These are phyloP conservation scores for Mycena alexandri DNA, from an alignment of 768 basidiomycete species.

Conservation along the genomic window DNA sequence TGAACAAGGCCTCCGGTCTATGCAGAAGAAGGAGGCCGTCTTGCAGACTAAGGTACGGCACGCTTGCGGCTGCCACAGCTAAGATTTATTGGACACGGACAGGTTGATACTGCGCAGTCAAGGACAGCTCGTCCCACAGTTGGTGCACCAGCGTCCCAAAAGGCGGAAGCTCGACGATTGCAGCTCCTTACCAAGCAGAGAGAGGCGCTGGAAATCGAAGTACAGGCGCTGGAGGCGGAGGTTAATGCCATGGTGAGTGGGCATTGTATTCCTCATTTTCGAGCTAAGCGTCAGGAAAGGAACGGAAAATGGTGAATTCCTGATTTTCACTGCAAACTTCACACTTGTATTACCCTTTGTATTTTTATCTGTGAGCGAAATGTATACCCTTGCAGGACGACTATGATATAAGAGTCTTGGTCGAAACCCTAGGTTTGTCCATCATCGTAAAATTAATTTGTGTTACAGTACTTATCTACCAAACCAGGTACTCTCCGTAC, in stretches of 20 bases:
- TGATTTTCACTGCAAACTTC: background rate
- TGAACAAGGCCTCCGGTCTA: conserved; percentile 71
- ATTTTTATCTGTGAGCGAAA: background rate
- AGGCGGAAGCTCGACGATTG: conserved; percentile 74
- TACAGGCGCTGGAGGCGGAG: conserved; percentile 71
- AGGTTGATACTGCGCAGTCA: conserved; percentile 71
- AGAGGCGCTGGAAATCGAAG: conserved; percentile 75
- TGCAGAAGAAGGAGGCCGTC: conserved; percentile 72
- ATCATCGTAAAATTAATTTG: background rate
- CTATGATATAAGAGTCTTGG: too few relatives aligned
- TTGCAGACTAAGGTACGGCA: conserved; percentile 74
- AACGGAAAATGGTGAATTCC: conserved; percentile 1
- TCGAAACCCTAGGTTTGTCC: too few relatives aligned
- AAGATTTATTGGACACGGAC: background rate
- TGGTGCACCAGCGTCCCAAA: conserved; percentile 68
- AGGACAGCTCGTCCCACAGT: conserved; percentile 58
- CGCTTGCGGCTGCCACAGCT: background rate
- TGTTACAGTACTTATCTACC: conserved; percentile 49
- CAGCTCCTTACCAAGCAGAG: conserved; percentile 76
- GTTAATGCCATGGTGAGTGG: conserved; percentile 65
- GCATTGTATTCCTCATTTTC: too few relatives aligned
- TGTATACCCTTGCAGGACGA: too few relatives aligned
- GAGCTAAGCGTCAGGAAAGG: background rate
- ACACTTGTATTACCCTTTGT: background rate
- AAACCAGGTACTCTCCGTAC: conserved; percentile 87